Evolutionary conservation across 2,329 filamentous ascomycete genomes (phyloP).

Genomic region (Pyrenochaeta sp.): DNA sequence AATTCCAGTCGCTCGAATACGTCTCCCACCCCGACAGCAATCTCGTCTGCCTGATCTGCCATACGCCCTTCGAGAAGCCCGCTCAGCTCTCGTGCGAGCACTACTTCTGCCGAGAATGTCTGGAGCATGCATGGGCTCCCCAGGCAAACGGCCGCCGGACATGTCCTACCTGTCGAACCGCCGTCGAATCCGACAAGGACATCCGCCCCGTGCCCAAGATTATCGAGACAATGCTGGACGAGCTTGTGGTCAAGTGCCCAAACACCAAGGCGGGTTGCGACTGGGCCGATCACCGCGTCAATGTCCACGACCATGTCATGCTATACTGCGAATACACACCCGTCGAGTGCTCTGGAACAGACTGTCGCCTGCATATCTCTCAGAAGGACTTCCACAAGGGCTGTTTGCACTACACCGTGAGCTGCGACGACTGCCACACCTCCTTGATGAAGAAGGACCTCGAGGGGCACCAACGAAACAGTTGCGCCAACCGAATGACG

Average conservation of each 20-base stretch:
- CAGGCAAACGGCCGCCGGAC: conserved; percentile 45
- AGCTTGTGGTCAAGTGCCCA: conserved; percentile 67
- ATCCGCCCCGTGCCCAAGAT: conserved; percentile 60
- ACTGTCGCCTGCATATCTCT: conserved; percentile 62
- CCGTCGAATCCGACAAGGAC: conserved; percentile 44
- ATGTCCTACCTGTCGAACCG: conserved; percentile 67
- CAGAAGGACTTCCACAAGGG: conserved; percentile 63
- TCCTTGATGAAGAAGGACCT: conserved; percentile 64
- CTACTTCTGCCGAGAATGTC: conserved; percentile 68
- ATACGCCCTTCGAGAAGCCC: conserved; percentile 68
- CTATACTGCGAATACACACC: conserved; percentile 66
- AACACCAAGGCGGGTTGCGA: conserved; percentile 63
- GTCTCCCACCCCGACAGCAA: conserved; percentile 65
- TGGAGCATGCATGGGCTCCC: conserved; percentile 53
- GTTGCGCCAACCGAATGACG: conserved; percentile 60
- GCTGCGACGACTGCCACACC: conserved; percentile 62
- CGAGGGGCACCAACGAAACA: conserved; percentile 57
- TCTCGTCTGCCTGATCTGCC: conserved; percentile 71
- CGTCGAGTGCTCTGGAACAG: conserved; percentile 60
- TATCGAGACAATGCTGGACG: conserved; percentile 68
- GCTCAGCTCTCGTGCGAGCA: conserved; percentile 68
- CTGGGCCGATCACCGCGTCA: conserved; percentile 62
- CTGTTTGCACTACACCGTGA: conserved; percentile 63
- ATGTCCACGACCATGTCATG: conserved; percentile 67
- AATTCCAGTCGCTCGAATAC: conserved; percentile 67